Percentiles rank a stretch among this genome's conserved stretches.
These are phyloP conservation scores for Colletotrichum costaricense DNA, from an alignment of 2,329 filamentous ascomycete species.

Conservation along the genomic window DNA sequence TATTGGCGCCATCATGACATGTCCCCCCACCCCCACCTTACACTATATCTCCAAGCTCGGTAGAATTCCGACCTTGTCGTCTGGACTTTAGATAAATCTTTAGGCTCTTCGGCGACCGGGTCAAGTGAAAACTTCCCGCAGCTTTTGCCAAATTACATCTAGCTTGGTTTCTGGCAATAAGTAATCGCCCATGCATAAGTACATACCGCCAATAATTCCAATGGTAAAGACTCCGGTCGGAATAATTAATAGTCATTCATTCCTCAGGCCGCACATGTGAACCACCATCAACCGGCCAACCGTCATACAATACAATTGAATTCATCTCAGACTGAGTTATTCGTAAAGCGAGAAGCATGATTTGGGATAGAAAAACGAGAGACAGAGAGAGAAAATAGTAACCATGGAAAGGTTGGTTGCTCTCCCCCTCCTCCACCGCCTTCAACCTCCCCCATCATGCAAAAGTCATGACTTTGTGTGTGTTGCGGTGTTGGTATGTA, in stretches of 20 bases:
- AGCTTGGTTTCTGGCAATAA: not conserved
- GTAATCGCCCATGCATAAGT: too few relatives aligned
- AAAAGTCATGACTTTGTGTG: conserved; percentile 14
- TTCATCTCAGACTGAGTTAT: conserved; percentile 31
- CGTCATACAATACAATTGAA: conserved; percentile 31
- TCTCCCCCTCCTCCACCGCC: not conserved
- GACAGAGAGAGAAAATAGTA: conserved; percentile 1
- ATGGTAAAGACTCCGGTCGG: not conserved
- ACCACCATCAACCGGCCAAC: not conserved
- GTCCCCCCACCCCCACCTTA: not conserved
- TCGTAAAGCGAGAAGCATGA: conserved; percentile 3
- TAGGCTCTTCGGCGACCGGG: not conserved
- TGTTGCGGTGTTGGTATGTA: conserved; percentile 28
- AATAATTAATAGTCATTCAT: too few relatives aligned
- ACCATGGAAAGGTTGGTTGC: conserved; percentile 1
- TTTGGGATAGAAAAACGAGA: not conserved
- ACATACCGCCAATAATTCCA: too few relatives aligned
- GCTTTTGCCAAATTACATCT: not conserved
- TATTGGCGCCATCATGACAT: not conserved
- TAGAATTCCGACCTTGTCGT: not conserved
- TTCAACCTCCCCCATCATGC: conserved; percentile 23
- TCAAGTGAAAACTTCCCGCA: not conserved
- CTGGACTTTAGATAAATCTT: not conserved
- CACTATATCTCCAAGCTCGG: not conserved
- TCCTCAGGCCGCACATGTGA: not conserved